Evolutionary conservation across 1,139 yeast species (phyloP).

Genomic region (Candida labiduridarum): DNA sequence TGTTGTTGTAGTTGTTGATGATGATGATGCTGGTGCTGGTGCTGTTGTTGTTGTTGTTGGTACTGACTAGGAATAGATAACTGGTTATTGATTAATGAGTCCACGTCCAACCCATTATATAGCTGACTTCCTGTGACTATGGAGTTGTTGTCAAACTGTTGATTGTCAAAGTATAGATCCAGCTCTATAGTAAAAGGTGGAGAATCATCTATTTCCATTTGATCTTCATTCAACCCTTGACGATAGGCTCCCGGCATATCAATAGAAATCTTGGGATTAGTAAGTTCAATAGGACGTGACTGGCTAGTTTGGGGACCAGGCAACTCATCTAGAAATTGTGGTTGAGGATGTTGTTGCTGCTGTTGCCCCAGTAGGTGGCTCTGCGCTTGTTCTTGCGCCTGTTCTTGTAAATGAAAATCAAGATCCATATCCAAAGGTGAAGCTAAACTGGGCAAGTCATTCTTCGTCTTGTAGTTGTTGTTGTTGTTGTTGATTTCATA

Average conservation of each 20-base stretch:
- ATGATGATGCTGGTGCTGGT: conserved; percentile 5
- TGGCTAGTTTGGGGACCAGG: background rate
- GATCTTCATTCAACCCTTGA: conserved; percentile 21
- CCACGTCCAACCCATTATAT: conserved; percentile 13
- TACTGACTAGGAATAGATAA: conserved; percentile 12
- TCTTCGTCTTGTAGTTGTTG: background rate
- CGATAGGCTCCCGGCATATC: conserved; percentile 36
- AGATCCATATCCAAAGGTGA: conserved; percentile 15
- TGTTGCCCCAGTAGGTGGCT: background rate
- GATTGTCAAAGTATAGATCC: conserved; percentile 25
- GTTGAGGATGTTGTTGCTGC: conserved; percentile 1
- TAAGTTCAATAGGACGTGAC: conserved; percentile 1
- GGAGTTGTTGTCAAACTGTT: conserved; percentile 17
- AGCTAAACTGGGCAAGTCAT: conserved; percentile 8
- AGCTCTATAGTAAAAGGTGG: conserved; percentile 45
- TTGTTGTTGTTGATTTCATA: conserved; percentile 2
- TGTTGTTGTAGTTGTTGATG: conserved; percentile 8
- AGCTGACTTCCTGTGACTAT: conserved; percentile 13
- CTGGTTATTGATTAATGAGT: conserved; percentile 12
- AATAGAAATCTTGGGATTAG: conserved; percentile 12
- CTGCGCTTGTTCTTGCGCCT: background rate
- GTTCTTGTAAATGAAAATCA: conserved; percentile 10
- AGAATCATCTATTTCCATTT: conserved; percentile 43
- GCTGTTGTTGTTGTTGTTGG: conserved; percentile 7
- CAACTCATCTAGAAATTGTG: conserved; percentile 2